Evolutionary conservation across 768 basidiomycete species (phyloP).

Genomic region (Suillus placidus): DNA sequence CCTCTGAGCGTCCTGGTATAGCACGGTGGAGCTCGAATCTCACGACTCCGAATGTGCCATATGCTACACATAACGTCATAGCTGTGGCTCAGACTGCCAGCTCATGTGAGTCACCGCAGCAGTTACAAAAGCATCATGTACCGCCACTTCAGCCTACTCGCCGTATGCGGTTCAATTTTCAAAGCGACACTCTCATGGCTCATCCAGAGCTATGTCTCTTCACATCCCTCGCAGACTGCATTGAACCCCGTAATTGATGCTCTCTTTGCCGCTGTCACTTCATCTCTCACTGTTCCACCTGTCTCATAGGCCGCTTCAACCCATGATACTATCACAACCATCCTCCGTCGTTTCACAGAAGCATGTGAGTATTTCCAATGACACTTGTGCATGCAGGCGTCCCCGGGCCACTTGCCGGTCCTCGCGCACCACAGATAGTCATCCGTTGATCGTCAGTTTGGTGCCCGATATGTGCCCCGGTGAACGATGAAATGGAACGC

Average conservation of each 20-base stretch:
- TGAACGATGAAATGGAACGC: constrained; percentile 63
- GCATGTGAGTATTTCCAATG: constrained; percentile 51
- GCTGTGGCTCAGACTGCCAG: constrained; percentile 21
- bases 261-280: constrained; percentile 51
- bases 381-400: constrained; percentile 55
- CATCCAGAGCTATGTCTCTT: constrained; percentile 50
- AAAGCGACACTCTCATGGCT: constrained; percentile 54
- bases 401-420: constrained; percentile 55
- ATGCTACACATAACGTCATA: constrained; percentile 27
- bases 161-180: constrained; percentile 48
- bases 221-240: constrained; percentile 52
- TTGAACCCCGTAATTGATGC: constrained; percentile 52
- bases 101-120: constrained; percentile 32
- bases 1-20: constrained; percentile 25
- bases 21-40: constrained; percentile 39
- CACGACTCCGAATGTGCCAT: constrained; percentile 41
- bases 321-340: constrained; percentile 40
- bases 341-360: constrained; percentile 54
- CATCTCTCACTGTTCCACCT: constrained; percentile 22
- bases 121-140: constrained; percentile 38
- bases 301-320: constrained; percentile 38
- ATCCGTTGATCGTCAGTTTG: constrained; percentile 60
- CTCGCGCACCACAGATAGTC: constrained; percentile 58
- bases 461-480: constrained; percentile 40
- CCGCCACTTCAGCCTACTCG: constrained; percentile 19